Evolutionary conservation across 495 filamentous ascomycete genomes (phyloP).

Genomic region (Thermothielavioides terrestris): DNA sequence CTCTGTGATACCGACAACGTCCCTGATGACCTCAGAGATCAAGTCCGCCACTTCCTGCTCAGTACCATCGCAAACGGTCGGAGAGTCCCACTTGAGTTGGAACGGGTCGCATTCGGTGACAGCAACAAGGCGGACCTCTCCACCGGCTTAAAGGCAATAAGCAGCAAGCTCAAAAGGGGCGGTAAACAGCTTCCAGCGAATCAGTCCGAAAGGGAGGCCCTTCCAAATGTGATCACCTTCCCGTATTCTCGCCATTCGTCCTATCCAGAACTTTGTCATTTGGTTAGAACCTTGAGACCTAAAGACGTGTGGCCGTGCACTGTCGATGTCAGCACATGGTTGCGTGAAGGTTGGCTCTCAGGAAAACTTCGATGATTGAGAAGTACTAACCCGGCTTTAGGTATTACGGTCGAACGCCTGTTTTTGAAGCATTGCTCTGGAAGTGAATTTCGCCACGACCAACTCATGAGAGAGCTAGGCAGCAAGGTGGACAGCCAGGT

Average conservation of each 20-base stretch:
- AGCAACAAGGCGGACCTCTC: constrained; percentile 18
- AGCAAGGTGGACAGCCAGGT: constrained; percentile 13
- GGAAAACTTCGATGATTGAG: not conserved
- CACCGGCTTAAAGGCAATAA: constrained; percentile 23
- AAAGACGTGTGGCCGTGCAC: constrained; percentile 81
- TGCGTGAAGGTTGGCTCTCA: constrained; percentile 30
- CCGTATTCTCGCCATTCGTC: constrained; percentile 91
- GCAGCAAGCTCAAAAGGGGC: constrained; percentile 19
- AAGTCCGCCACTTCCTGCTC: constrained; percentile 22
- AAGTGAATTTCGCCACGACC: constrained; percentile 56
- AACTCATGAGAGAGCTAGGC: constrained; percentile 39
- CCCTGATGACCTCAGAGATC: constrained; percentile 16
- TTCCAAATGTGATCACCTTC: constrained; percentile 50
- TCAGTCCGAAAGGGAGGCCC: not conserved
- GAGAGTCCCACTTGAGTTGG: constrained; percentile 29
- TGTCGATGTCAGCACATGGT: constrained; percentile 56
- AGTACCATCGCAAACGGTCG: constrained; percentile 20
- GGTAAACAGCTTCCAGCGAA: constrained; percentile 2
- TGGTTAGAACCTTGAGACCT: constrained; percentile 61
- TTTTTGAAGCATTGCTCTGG: constrained; percentile 65
- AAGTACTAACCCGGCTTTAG: constrained; percentile 20
- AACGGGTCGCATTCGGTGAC: constrained; percentile 12
- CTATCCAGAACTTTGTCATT: constrained; percentile 64
- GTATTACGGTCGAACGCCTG: constrained; percentile 51
- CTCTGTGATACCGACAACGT: constrained; percentile 13